phyloP scores from a whole-genome alignment of 805 yeast genomes.

The Jamesozyma lodderae region DNA sequence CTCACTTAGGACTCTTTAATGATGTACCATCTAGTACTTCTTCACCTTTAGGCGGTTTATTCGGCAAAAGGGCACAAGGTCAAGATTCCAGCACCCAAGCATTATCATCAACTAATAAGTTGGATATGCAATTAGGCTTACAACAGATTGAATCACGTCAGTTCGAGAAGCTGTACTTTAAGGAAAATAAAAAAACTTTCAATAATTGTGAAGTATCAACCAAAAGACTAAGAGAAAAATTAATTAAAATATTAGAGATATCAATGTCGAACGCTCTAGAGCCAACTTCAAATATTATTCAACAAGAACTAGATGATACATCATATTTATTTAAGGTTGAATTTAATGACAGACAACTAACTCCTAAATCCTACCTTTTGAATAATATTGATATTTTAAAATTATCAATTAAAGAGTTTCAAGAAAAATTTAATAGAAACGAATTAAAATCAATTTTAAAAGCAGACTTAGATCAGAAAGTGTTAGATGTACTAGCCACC shows the following conservation, averaged over 20 bases:
- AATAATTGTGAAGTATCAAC: constrained; percentile 68
- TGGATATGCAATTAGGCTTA: constrained; percentile 4
- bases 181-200: constrained; percentile 50
- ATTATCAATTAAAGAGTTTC: constrained; percentile 76
- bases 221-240: constrained; percentile 59
- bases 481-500: constrained; percentile 76
- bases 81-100: background rate
- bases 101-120: too few species aligned
- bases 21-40: background rate
- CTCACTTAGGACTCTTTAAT: constrained; percentile 14
- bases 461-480: constrained; percentile 81
- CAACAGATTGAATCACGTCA: constrained; percentile 42
- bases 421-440: constrained; percentile 70
- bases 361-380: constrained; percentile 91
- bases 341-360: constrained; percentile 85
- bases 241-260: constrained; percentile 78
- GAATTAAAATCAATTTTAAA: constrained; percentile 73
- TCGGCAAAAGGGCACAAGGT: constrained; percentile 7
- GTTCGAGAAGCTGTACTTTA: constrained; percentile 57
- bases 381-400: constrained; percentile 84
- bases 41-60: constrained; percentile 8
- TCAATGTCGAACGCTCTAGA: constrained; percentile 84
- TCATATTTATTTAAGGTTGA: constrained; percentile 91
- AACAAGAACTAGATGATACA: constrained; percentile 88
- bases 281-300: constrained; percentile 80